Evolutionary conservation across 805 yeast genomes (phyloP).

Genomic region (Lipomyces chichibuensis): DNA sequence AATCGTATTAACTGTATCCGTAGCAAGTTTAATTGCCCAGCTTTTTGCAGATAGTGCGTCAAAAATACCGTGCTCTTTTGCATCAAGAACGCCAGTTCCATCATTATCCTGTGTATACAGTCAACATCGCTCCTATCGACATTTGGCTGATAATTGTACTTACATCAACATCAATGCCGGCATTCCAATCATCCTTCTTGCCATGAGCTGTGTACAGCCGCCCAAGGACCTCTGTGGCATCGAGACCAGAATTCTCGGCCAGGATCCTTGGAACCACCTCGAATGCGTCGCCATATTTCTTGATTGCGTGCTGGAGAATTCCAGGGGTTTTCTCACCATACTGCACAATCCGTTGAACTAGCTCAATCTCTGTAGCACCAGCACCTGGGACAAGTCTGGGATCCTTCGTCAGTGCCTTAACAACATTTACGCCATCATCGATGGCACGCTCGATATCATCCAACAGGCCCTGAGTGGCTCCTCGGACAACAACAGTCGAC

Average conservation of each 20-base stretch:
- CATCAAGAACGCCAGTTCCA: constrained; percentile 67
- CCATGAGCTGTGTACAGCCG: constrained; percentile 87
- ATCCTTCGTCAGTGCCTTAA: constrained; percentile 87
- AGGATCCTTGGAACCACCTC: constrained; percentile 91
- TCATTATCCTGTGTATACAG: constrained; percentile 41
- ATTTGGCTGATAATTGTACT: constrained; percentile 46
- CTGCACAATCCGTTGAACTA: constrained; percentile 74
- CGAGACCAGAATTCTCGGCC: constrained; percentile 93
- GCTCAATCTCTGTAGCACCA: constrained; percentile 89
- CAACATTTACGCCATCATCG: constrained; percentile 92
- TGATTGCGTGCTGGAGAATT: constrained; percentile 86
- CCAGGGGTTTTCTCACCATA: constrained; percentile 96
- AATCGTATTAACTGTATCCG: constrained; percentile 91
- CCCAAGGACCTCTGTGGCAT: constrained; percentile 86
- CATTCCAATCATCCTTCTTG: constrained; percentile 47
- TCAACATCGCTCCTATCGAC: not conserved
- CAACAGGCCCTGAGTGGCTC: constrained; percentile 90
- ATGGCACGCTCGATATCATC: constrained; percentile 97
- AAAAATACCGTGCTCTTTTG: constrained; percentile 67
- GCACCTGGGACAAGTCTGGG: constrained; percentile 88
- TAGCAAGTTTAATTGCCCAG: constrained; percentile 89
- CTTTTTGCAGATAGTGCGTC: constrained; percentile 80
- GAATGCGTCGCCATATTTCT: constrained; percentile 90
- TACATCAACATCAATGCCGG: constrained; percentile 81
- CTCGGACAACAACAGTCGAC: constrained; percentile 89